Evolutionary conservation across 495 filamentous ascomycete species (phyloP), one percentile per base, ranked within the genome.

Genomic region (Aspergillus biplanus): DNA sequence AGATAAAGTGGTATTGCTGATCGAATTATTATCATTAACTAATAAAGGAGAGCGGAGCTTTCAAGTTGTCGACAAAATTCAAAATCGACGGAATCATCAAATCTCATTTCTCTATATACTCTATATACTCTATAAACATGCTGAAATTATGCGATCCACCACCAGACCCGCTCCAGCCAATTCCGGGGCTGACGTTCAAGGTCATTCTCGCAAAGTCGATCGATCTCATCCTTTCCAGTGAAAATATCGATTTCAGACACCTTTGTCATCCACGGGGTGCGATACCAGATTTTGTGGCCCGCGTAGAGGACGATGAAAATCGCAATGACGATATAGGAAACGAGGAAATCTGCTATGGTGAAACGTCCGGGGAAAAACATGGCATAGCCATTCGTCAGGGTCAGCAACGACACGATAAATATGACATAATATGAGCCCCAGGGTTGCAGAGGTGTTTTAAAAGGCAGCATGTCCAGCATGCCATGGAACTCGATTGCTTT

Each of bases 291-390:
- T 37, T 73, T 70, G 53, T 74, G 74, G 13, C 68, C 67, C 3
- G 81, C 83, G 67, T 80, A 82, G 7, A 88, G 90, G 66, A 87
- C 93, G 46, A 89, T 82, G 13, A 92, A 96, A 70, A 92, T 93
- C 84, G 82, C 83, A 53, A 76, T 69, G 0, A 67, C 73, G 53
- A 76, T 72, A 37, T 76, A 78, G 4, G 74, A 73, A 3, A 71
- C 67, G 2, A 76, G 55, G 90, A 97, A 82, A 70, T 87, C 60
- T 3, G 71, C 64, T 0, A 69, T 71, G 0, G 69, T 75, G 53
- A 75, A 82, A 0, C 78, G 62, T 4, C 72, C 71, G 0, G 82
- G 82, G 59, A 90, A 86, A 75, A 89, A 91, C 8, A 82, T 75
- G 0, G 82, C 84, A 69, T 89, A 91, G 5, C 87, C 87, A 65